Base-by-base conservation (phyloP, 2,329 filamentous ascomycete species). In the Parastagonospora nodorum region DNA sequence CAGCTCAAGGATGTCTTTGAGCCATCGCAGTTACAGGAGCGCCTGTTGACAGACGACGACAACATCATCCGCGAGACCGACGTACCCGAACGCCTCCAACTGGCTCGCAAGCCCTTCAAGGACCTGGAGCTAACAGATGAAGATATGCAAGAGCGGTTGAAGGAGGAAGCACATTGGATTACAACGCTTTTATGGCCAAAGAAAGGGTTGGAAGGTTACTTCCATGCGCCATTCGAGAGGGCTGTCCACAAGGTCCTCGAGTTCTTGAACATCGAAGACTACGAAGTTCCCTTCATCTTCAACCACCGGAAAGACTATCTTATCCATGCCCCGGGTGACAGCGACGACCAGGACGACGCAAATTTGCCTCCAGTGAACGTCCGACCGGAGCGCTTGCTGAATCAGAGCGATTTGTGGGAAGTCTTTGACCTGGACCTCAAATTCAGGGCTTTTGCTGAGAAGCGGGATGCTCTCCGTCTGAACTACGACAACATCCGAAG, bases 1-100 rank as follows among this genome's bases (percentile, higher is more conserved):
- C 91, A 97, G 74, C 84, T 99, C 56, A 97, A 97, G 77, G 93
- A 99, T 71, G 93, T 99, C 43, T 99, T 99, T 66, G 94, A 99
- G 75, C 94, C 94, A 0, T 96, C 92, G 2, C 92, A 99, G 72
- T 83, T 99, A 33, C 87, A 88, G 49, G 94, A 99, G 76, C 93
- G 91, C 76, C 88, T 97, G 73, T 84, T 99, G 63, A 99, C 94
- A 8, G 94, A 97, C 50, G 92, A 92, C 57, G 94, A 99, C 73
- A 96, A 97, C 72, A 79, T 86, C 50, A 97, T 99, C 60, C 90
- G 94, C 42, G 85, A 88, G 67, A 87, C 84, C 15, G 94, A 99
- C 71, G 88, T 96, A 61, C 94, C 94, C 1, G 94, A 99, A 75
- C 88, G 94, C 65, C 93, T 96, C 74, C 94, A 99, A 73, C 77